Evolutionary conservation across 2,329 filamentous ascomycete genomes (phyloP).

Genomic region (Colletotrichum gigasporum): DNA sequence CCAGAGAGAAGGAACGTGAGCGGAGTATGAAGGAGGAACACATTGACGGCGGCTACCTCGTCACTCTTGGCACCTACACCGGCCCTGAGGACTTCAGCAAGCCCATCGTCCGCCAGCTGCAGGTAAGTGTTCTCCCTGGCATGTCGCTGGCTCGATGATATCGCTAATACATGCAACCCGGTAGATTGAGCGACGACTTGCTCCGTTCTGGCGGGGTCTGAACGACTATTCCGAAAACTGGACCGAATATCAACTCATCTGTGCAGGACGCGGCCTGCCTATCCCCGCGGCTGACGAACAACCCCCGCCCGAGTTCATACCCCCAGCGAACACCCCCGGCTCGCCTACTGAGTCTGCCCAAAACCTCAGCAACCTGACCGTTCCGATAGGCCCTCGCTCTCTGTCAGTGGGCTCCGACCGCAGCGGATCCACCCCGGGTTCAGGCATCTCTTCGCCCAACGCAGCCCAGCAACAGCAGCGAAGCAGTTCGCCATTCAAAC

Average conservation of each 20-base stretch:
- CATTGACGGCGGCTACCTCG: conserved; percentile 92
- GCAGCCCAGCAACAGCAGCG: conserved; percentile 45
- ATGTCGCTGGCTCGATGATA: conserved; percentile 39
- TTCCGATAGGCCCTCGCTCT: conserved; percentile 81
- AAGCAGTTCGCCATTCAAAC: conserved; percentile 74
- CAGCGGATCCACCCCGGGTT: conserved; percentile 65
- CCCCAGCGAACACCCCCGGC: conserved; percentile 54
- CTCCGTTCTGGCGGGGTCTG: conserved; percentile 94
- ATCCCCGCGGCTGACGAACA: conserved; percentile 87
- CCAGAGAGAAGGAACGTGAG: conserved; percentile 84
- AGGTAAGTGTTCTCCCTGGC: conserved; percentile 63
- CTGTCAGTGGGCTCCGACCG: conserved; percentile 82
- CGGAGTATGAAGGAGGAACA: conserved; percentile 90
- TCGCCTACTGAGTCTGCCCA: conserved; percentile 64
- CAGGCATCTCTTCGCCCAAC: conserved; percentile 64
- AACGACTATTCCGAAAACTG: conserved; percentile 89
- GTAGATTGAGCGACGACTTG: conserved; percentile 90
- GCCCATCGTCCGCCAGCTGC: conserved; percentile 84
- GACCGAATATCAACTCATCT: conserved; percentile 95
- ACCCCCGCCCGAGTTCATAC: conserved; percentile 72
- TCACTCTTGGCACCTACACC: conserved; percentile 93
- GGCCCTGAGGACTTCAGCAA: conserved; percentile 95
- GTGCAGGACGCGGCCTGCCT: conserved; percentile 83
- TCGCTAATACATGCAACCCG: neutral
- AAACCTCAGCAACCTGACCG: conserved; percentile 76